Evolutionary conservation across 352 stramenopile species (phyloP).

Genomic region (Phytophthora ramorum): DNA sequence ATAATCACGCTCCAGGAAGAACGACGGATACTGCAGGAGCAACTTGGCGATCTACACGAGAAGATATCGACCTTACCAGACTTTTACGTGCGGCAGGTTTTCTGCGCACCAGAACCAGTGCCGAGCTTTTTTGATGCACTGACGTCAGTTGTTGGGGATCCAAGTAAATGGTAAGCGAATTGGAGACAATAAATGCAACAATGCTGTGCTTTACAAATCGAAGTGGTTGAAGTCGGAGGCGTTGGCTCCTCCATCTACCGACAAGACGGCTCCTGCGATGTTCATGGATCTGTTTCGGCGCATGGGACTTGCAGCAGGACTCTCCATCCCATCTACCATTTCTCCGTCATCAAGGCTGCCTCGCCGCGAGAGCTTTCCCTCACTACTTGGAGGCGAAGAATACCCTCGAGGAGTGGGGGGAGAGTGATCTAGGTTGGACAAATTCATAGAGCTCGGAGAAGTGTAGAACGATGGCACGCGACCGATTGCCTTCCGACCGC

Average conservation of each 20-base stretch:
- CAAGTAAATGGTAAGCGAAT: conserved; percentile 39
- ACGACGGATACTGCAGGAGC: conserved; percentile 71
- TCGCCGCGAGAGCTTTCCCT: conserved; percentile 25
- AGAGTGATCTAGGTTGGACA: conserved; percentile 74
- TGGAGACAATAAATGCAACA: conserved; percentile 28
- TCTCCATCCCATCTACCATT: conserved; percentile 23
- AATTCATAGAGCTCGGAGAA: conserved; percentile 85
- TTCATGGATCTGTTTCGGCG: conserved; percentile 82
- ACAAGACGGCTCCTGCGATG: conserved; percentile 85
- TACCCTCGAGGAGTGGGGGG: conserved; percentile 27
- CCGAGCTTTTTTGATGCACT: conserved; percentile 85
- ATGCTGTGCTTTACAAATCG: conserved; percentile 41
- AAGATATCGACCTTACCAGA: conserved; percentile 87
- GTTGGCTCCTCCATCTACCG: conserved; percentile 63
- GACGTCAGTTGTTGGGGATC: conserved; percentile 50
- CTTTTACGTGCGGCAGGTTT: conserved; percentile 88
- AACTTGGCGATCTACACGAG: conserved; percentile 74
- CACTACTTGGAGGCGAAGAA: conserved; percentile 14
- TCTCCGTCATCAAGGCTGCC: conserved; percentile 39
- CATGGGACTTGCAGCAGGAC: conserved; percentile 39
- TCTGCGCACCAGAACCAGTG: conserved; percentile 75
- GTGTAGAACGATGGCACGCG: conserved; percentile 91
- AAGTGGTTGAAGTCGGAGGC: conserved; percentile 48
- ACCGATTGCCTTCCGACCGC: conserved; percentile 74
- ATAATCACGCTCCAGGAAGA: conserved; percentile 67